phyloP scores from a whole-genome alignment of 768 basidiomycete species.

The Pleurotus platypus region DNA sequence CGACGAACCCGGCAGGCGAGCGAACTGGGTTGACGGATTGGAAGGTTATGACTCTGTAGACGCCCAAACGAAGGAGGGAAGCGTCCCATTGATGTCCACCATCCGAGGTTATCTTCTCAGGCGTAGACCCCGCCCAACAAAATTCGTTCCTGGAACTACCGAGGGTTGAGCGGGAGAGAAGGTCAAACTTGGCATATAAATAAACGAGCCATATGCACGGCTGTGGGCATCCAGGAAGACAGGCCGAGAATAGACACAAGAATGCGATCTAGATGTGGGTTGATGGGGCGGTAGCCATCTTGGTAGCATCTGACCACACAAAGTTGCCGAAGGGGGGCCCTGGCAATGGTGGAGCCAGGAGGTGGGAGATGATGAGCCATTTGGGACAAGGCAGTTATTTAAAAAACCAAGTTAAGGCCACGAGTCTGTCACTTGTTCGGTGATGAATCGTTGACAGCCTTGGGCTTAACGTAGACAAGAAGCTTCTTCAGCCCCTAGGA shows the following conservation, averaged over 20 bases:
- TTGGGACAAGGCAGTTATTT: not conserved
- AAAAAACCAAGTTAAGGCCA: no score
- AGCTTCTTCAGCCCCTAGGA: not conserved
- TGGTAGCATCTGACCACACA: not conserved
- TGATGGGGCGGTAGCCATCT: not conserved
- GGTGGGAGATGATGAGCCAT: not conserved
- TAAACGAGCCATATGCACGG: not conserved
- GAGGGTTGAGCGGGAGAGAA: conserved; percentile 1
- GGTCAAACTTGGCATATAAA: not conserved
- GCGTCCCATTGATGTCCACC: not conserved
- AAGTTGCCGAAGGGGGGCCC: not conserved
- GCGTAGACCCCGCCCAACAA: not conserved
- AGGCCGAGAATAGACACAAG: conserved; percentile 1
- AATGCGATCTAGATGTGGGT: not conserved
- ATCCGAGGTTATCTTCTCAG: not conserved
- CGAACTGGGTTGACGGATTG: not conserved
- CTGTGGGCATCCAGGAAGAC: not conserved
- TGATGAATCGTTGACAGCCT: no score
- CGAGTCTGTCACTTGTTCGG: no score
- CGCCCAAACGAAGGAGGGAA: not conserved
- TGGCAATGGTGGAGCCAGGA: not conserved
- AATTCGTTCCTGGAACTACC: conserved; percentile 1
- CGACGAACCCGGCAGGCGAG: not conserved
- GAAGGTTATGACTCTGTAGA: not conserved
- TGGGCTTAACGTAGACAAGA: not conserved